Evolutionary conservation across 108 stramenopile species (phyloP).

Genomic region (Mediolabrus comicus): DNA sequence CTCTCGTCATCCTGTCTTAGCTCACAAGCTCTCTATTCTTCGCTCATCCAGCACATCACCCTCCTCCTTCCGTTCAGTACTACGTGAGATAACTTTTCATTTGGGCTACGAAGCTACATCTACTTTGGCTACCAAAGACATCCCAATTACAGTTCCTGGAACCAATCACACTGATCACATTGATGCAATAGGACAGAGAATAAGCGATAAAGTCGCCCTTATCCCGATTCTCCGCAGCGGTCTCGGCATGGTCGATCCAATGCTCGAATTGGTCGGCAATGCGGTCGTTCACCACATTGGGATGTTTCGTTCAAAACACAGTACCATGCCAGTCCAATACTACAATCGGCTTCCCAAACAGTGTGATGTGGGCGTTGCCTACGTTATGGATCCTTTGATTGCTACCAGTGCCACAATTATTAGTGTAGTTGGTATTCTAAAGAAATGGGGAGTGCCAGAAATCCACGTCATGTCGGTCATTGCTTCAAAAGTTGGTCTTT

Average conservation of each 20-base stretch:
- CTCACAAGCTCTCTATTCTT: slow-evolving; percentile 78
- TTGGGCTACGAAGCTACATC: slow-evolving; percentile 97
- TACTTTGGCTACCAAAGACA: slow-evolving; percentile 60
- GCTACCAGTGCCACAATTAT: slow-evolving; percentile 87
- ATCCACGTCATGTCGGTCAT: slow-evolving; percentile 89
- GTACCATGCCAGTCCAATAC: slow-evolving; percentile 89
- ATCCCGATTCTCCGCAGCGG: slow-evolving; percentile 95
- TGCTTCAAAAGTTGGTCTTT: slow-evolving; percentile 75
- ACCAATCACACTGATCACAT: slow-evolving; percentile 38
- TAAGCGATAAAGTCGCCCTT: slow-evolving; percentile 75
- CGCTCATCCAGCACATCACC: slow-evolving; percentile 75
- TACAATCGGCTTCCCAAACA: slow-evolving; percentile 93
- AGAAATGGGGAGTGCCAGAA: slow-evolving; percentile 89
- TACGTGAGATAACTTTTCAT: slow-evolving; percentile 95
- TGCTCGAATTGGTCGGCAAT: slow-evolving; percentile 92
- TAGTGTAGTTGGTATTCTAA: slow-evolving; percentile 90
- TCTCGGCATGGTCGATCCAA: slow-evolving; percentile 93
- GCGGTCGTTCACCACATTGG: slow-evolving; percentile 97
- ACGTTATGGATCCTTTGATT: slow-evolving; percentile 94
- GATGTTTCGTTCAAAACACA: slow-evolving; percentile 89
- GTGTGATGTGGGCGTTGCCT: slow-evolving; percentile 82
- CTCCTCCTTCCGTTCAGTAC: slow-evolving; percentile 78
- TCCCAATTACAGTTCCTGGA: slow-evolving; percentile 71
- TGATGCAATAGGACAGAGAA: slow-evolving; percentile 57
- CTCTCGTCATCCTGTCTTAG: slow-evolving; percentile 73